Evolutionary conservation across 768 basidiomycete genomes (phyloP).

Genomic region (Lactifluus piperatus): DNA sequence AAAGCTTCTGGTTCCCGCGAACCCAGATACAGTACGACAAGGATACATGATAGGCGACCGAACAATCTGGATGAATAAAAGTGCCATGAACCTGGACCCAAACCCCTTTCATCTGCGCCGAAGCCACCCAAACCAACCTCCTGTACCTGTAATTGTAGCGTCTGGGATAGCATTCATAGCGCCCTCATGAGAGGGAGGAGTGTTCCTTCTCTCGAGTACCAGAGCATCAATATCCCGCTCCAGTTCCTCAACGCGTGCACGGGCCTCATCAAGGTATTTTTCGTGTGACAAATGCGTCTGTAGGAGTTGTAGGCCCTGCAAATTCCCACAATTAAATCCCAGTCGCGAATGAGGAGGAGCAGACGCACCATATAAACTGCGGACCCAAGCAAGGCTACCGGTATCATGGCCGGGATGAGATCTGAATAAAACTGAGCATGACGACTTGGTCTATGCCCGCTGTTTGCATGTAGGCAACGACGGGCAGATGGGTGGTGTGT

Average conservation of each 20-base stretch:
- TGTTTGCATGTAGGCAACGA: slow-evolving; percentile 18
- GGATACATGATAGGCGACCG: neutral
- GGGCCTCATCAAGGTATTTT: slow-evolving; percentile 59
- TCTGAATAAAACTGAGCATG: slow-evolving; percentile 64
- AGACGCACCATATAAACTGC: slow-evolving; percentile 64
- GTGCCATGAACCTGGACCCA: neutral
- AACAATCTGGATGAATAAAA: neutral
- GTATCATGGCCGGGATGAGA: slow-evolving; percentile 68
- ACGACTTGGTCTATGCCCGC: slow-evolving; percentile 28
- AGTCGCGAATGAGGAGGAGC: neutral
- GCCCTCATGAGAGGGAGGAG: neutral
- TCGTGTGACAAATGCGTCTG: slow-evolving; percentile 61
- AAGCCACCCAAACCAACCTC: slow-evolving; percentile 4
- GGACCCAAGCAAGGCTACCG: slow-evolving; percentile 68
- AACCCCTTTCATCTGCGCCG: neutral
- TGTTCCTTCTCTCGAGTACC: slow-evolving; percentile 4
- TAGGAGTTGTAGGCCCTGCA: slow-evolving; percentile 51
- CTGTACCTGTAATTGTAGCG: neutral
- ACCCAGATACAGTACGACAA: neutral
- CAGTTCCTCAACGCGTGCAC: slow-evolving; percentile 40
- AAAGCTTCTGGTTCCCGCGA: neutral
- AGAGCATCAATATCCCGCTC: slow-evolving; percentile 48
- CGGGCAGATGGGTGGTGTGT: neutral
- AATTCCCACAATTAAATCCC: neutral
- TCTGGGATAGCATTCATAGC: neutral